phyloP scores from a whole-genome alignment of 306 rosid genomes.

The Alnus rubra region DNA sequence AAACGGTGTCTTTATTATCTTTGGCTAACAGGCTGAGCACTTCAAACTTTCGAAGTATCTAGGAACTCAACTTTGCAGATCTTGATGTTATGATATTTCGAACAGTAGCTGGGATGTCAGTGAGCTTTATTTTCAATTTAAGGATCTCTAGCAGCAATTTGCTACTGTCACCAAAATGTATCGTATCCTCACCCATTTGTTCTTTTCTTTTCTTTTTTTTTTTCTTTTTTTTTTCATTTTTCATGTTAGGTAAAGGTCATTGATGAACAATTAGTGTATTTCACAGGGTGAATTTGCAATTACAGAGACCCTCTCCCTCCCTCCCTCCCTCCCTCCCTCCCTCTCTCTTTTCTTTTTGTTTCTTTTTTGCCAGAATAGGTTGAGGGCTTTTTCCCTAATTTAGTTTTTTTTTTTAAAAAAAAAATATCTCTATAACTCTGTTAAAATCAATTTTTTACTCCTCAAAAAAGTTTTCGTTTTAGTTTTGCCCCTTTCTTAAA shows the following conservation, averaged over 20 bases:
- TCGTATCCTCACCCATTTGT: neutral
- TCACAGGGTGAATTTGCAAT: neutral
- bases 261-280: neutral
- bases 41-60: neutral
- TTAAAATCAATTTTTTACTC: too few relatives aligned
- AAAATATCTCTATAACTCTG: too few relatives aligned
- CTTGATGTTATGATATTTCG: neutral
- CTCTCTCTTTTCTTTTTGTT: neutral
- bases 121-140: constrained; percentile 6
- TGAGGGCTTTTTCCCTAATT: too few relatives aligned
- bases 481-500: too few relatives aligned
- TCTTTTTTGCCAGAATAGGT: neutral
- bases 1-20: neutral
- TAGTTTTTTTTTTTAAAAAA: too few relatives aligned
- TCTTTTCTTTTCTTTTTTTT: neutral
- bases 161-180: too few relatives aligned
- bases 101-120: neutral
- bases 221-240: neutral
- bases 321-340: neutral
- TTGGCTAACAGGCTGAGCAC: neutral
- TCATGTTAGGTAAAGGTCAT: neutral
- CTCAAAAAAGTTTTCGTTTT: too few relatives aligned
- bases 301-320: neutral
- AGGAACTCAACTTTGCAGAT: neutral
- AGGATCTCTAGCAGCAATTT: neutral